phyloP scores from a whole-genome alignment of 805 yeast genomes.

The Wickerhamomyces chambardii region DNA sequence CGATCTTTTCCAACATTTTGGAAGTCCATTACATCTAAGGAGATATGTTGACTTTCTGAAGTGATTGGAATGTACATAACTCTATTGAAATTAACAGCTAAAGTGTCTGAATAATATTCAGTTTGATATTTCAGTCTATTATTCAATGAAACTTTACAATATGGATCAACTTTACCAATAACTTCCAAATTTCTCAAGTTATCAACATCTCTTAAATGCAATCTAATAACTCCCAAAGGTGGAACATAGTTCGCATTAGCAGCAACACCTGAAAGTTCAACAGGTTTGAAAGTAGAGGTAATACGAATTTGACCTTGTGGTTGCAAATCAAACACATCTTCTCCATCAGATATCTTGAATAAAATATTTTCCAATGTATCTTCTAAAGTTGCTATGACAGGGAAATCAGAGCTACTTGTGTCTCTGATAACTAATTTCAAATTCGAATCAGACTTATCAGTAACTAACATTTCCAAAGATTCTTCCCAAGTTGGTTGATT shows the following conservation, averaged over 20 bases:
- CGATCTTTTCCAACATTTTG: conserved; percentile 59
- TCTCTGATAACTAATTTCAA: conserved; percentile 54
- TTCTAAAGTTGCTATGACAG: conserved; percentile 44
- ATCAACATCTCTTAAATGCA: conserved; percentile 45
- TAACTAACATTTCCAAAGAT: conserved; percentile 49
- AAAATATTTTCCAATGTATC: conserved; percentile 32
- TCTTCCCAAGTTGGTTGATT: conserved; percentile 73
- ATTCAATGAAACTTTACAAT: conserved; percentile 48
- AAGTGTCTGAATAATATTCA: conserved; percentile 38
- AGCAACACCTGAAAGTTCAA: conserved; percentile 43
- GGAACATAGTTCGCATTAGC: conserved; percentile 36
- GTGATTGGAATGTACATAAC: conserved; percentile 52
- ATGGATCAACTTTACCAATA: conserved; percentile 72
- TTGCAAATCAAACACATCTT: conserved; percentile 36
- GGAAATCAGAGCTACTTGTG: conserved; percentile 35
- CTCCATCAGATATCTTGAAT: conserved; percentile 36
- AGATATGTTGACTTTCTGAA: conserved; percentile 49
- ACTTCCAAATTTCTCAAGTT: conserved; percentile 50
- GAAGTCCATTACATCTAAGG: conserved; percentile 56
- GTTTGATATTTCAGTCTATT: conserved; percentile 52
- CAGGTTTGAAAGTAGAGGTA: conserved; percentile 62
- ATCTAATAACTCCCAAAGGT: conserved; percentile 59
- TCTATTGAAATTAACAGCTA: conserved; percentile 51
- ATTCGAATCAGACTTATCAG: conserved; percentile 48
- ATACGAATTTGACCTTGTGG: conserved; percentile 50